Conservation (phyloP, 352 stramenopile species). For the Pythium rhizo-oryzae region DNA sequence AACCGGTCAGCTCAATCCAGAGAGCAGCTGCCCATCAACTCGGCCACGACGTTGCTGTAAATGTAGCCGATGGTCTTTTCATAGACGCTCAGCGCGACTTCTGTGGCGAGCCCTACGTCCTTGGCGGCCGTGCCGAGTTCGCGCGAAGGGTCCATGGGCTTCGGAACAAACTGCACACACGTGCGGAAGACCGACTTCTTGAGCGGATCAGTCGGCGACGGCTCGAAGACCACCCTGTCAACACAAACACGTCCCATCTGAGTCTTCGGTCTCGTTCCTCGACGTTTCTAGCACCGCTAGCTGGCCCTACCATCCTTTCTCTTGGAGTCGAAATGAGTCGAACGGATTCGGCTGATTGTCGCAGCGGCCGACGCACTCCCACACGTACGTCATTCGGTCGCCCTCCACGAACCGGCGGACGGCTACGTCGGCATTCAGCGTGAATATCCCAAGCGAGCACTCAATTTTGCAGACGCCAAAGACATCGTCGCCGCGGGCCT, state of each 20-base stretch:
- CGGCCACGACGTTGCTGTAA: constrained; percentile 14
- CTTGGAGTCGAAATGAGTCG: constrained; percentile 37
- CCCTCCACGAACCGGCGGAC: constrained; percentile 47
- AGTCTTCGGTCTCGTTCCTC: no score
- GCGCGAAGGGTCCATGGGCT: constrained; percentile 26
- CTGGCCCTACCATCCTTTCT: constrained; percentile 53
- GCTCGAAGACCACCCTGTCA: constrained; percentile 49
- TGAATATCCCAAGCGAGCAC: constrained; percentile 33
- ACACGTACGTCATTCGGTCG: constrained; percentile 50
- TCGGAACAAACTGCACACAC: constrained; percentile 51
- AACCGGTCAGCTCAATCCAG: background rate
- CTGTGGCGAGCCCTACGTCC: constrained; percentile 42
- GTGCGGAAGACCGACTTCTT: constrained; percentile 49
- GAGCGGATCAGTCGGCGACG: constrained; percentile 35
- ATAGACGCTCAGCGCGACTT: constrained; percentile 31
- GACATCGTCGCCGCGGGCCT: constrained; percentile 45
- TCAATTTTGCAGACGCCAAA: constrained; percentile 50
- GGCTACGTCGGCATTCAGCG: constrained; percentile 45
- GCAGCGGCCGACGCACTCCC: constrained; percentile 45
- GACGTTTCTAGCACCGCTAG: no score
- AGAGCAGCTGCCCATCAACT: constrained; percentile 13
- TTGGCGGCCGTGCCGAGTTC: constrained; percentile 33
- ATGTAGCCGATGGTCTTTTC: constrained; percentile 30
- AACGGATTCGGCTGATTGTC: constrained; percentile 25
- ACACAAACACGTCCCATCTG: no score